These are phyloP conservation scores for Geosmithia putterillii DNA, from an alignment of 2,329 filamentous ascomycete species.

Conservation along the genomic window DNA sequence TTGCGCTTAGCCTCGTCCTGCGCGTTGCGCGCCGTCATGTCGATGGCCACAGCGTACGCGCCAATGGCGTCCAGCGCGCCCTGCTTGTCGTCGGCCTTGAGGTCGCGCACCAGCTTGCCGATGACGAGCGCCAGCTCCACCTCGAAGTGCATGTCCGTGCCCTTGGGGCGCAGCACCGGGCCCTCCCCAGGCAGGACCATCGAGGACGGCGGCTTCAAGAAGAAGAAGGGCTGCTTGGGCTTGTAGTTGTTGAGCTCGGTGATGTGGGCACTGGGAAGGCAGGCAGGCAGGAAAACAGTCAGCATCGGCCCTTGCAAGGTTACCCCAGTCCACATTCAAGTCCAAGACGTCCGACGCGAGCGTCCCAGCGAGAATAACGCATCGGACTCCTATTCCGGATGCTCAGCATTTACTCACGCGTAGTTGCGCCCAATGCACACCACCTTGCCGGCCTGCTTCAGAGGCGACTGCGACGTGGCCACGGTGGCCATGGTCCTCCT, in stretches of 20 bases:
- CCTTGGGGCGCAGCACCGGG: conserved; percentile 68
- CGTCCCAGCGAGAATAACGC: neutral
- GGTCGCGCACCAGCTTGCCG: conserved; percentile 65
- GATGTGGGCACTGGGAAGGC: conserved; percentile 64
- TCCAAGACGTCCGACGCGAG: neutral
- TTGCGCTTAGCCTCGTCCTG: conserved; percentile 95
- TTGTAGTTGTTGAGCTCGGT: conserved; percentile 76
- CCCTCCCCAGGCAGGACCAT: conserved; percentile 71
- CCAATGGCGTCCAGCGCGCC: conserved; percentile 67
- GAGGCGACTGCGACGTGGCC: conserved; percentile 29
- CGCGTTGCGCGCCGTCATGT: conserved; percentile 93
- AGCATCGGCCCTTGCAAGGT: too few relatives aligned
- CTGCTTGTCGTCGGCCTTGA: conserved; percentile 60
- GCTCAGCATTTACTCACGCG: too few relatives aligned
- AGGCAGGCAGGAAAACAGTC: too few relatives aligned
- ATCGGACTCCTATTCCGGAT: neutral
- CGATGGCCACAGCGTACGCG: conserved; percentile 77
- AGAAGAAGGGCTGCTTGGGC: conserved; percentile 97
- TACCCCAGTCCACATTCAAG: neutral
- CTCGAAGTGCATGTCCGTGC: conserved; percentile 85
- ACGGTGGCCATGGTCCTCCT: conserved; percentile 23
- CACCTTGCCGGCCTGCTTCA: conserved; percentile 55
- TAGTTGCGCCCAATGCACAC: conserved; percentile 96
- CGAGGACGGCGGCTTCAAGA: conserved; percentile 85
- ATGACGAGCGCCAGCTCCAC: conserved; percentile 88